Base-by-base conservation (phyloP, 768 basidiomycete species). In the Tylopilus vinaceipallidus region DNA sequence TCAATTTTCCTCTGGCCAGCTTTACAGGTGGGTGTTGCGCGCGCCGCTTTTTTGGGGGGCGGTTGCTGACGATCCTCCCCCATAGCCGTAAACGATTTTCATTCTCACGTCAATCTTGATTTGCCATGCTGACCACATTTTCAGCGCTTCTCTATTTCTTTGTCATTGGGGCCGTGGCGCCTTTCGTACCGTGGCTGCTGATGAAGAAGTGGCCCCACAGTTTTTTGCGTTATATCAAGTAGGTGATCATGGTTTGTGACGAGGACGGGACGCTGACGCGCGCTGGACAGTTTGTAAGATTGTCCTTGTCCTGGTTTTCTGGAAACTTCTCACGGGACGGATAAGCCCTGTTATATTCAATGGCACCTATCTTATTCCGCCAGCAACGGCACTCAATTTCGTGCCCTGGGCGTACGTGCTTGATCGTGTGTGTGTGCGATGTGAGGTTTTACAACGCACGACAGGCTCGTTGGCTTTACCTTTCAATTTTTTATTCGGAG, bases 311-410 rank as follows among this genome's bases (percentile, higher is more conserved):
- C n/a, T n/a, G n/a, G n/a, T n/a, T n/a, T n/a, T n/a, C n/a, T n/a
- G n/a, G n/a, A n/a, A n/a, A n/a, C n/a, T 20, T 27, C 40, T 56
- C 38, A 52, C n/a, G 20, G 3, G 23, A 19, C 1, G 22, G 11
- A 20, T 30, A 38, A 81, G 79, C 45, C 81, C 73, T 9, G 60
- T 89, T 42, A 77, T 91, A 59, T 86, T 91, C 60, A 77, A 79
- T 23, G 91, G 88, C 3, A 78, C 84, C 4, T 69, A 72, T 19
- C 69, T 71, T 46, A 88, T 94, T 41, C 92, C 92, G 1, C 90
- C 91, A 9, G 90, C 90, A 12, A 88, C 83, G 0, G 86, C 90
- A 3, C 76, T 92, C 57, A 95, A 95, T 66, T 95, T 86, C 61
- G 76, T 91, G 3, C 83, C 86, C 3, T 92, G 86, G 86, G 80